Base-by-base conservation (phyloP, 768 basidiomycete species). In the Scleroderma bovista region DNA sequence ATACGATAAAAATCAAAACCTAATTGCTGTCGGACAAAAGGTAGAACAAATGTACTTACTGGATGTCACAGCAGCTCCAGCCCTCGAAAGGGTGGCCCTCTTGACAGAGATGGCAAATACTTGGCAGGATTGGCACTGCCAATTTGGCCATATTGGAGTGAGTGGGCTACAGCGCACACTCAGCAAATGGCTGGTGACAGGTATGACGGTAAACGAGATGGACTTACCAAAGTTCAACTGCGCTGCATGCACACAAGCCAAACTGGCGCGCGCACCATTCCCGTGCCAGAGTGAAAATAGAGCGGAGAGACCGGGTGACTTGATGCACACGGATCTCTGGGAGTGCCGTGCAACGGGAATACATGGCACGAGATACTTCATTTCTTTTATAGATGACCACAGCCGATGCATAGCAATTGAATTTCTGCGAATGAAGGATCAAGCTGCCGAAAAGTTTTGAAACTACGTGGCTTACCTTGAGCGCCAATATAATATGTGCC, bases 261-360 rank as follows among this genome's bases (percentile, higher is more conserved):
- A 49, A 32, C 48, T 42, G 17, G 16, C 37, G 10, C 17, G 3
- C 12, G 20, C 22, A 17, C 48, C 48, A 19, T 49, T 41, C 41
- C 38, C 48, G 15, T 22, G 6, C 19, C 8, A 4, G 2, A 24
- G 1, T 15, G 24, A n/a, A n/a, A n/a, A n/a, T n/a, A n/a, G n/a
- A 10, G 22, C 39, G 2, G 2, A 12, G 6, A 10, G 10, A 19
- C 23, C 23, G 13, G 22, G 51, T 40, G 48, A 52, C 19, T 23
- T 32, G 2, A 50, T 36, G 1, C 56, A 63, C n/a, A 55, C 61
- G 12, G 60, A 69, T 44, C 33, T 69, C 0, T 68, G 54, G 56
- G 61, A 10, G 34, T 57, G 26, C 1, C 47, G 55, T 1, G 47
- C 54, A 1, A 44, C 33, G 6, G 63, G 53, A 0, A 41, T 43